Percentiles rank a stretch among this genome's conserved stretches.
Conservation (phyloP, 2,329 filamentous ascomycete species). For the Arthrobotrys sphaeroides region DNA sequence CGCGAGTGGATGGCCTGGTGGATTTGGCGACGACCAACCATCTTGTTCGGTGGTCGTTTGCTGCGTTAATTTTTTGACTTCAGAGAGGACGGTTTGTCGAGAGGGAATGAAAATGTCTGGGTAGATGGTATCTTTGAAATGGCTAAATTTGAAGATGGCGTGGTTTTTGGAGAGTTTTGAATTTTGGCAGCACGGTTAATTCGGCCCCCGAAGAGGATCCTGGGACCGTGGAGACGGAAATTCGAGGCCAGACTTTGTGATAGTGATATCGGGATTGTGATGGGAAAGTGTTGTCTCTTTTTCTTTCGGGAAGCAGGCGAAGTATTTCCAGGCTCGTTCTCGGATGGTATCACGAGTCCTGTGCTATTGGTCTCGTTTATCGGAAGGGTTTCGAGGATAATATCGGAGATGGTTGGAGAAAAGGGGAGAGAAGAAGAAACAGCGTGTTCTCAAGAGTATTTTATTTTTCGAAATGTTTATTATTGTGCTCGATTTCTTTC, state of each 20-base stretch:
- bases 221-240: background rate
- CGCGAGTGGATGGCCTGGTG: constrained; percentile 54
- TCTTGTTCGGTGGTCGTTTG: constrained; percentile 19
- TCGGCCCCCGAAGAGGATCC: background rate
- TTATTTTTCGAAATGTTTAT: too few species aligned
- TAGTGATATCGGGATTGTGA: constrained; percentile 17
- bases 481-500: constrained; percentile 30
- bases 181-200: background rate
- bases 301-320: constrained; percentile 31
- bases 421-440: background rate
- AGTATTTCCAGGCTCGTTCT: background rate
- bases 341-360: constrained; percentile 1
- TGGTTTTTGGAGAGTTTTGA: background rate
- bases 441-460: background rate
- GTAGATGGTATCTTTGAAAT: background rate
- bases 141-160: background rate
- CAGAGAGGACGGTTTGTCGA: too few species aligned
- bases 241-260: constrained; percentile 7
- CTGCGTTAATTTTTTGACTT: background rate
- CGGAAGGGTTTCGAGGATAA: background rate
- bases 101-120: too few species aligned
- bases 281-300: constrained; percentile 36
- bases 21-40: constrained; percentile 53
- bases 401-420: background rate
- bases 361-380: background rate